These are phyloP conservation scores for Chaetoscypha palmicola DNA, from an alignment of 2,329 filamentous ascomycete genomes.

Conservation along the genomic window DNA sequence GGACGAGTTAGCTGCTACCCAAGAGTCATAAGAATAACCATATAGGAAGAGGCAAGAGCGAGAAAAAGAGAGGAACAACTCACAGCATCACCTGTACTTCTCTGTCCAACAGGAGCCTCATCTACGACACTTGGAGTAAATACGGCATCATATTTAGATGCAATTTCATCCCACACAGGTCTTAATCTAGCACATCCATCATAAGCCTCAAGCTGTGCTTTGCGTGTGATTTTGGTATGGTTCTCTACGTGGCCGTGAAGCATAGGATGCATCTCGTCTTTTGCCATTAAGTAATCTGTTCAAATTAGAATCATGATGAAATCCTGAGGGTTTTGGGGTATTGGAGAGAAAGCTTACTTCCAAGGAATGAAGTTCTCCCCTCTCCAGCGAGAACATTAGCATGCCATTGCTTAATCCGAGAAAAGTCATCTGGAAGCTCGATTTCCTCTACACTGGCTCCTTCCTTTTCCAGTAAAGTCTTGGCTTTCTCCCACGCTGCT, in stretches of 20 bases:
- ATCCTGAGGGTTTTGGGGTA: too few species aligned
- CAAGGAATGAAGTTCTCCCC: conserved; percentile 44
- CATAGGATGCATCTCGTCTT: conserved; percentile 38
- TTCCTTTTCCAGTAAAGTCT: conserved; percentile 34
- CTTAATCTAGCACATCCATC: conserved; percentile 48
- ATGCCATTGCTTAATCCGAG: conserved; percentile 45
- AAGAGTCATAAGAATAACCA: too few species aligned
- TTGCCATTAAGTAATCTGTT: conserved; percentile 43
- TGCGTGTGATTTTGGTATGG: conserved; percentile 35
- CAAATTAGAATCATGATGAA: too few species aligned
- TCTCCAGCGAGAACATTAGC: conserved; percentile 43
- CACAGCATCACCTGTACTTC: conserved; percentile 48
- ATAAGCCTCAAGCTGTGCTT: conserved; percentile 45
- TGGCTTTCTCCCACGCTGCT: conserved; percentile 37
- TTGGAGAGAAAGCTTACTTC: conserved; percentile 17
- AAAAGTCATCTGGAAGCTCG: conserved; percentile 43
- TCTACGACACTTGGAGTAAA: conserved; percentile 52
- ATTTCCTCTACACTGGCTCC: conserved; percentile 53
- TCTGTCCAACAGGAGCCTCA: conserved; percentile 49
- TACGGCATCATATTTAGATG: conserved; percentile 45
- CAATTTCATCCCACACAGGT: conserved; percentile 47
- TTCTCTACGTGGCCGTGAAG: conserved; percentile 48
- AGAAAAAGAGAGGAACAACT: conserved; percentile 19
- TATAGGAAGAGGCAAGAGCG: too few species aligned
- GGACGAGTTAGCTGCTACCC: too few species aligned